phyloP scores from a whole-genome alignment of 169 alveolate genomes.

The Blepharisma undulans region DNA sequence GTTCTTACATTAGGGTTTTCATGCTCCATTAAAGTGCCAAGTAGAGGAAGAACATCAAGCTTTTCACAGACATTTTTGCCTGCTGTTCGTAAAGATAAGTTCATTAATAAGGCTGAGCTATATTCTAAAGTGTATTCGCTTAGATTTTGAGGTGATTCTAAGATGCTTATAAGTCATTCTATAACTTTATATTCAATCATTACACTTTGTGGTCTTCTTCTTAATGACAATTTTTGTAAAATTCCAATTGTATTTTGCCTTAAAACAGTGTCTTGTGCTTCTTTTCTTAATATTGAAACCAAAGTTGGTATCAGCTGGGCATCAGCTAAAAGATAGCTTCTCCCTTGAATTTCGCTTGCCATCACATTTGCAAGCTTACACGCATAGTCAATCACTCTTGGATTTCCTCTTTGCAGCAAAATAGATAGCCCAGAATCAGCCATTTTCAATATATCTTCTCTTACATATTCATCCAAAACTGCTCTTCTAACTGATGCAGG shows the following conservation, averaged over 20 bases:
- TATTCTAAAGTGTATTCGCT: conserved; percentile 58
- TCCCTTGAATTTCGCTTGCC: conserved; percentile 55
- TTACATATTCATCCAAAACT: conserved; percentile 21
- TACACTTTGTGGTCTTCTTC: conserved; percentile 54
- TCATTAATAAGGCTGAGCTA: conserved; percentile 60
- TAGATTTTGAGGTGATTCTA: conserved; percentile 44
- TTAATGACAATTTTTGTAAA: conserved; percentile 50
- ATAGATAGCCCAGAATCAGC: background rate
- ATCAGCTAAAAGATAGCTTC: conserved; percentile 51
- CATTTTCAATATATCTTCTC: background rate
- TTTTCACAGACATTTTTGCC: conserved; percentile 61
- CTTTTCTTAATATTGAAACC: conserved; percentile 54
- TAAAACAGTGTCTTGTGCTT: conserved; percentile 50
- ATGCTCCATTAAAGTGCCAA: conserved; percentile 48
- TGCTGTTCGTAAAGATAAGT: conserved; percentile 54
- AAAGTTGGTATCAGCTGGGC: conserved; percentile 49
- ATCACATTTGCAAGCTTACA: conserved; percentile 48
- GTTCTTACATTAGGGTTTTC: conserved; percentile 53
- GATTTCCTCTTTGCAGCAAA: background rate
- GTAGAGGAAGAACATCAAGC: conserved; percentile 46
- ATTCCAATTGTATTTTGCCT: conserved; percentile 56
- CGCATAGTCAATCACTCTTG: background rate
- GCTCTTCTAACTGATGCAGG: conserved; percentile 12
- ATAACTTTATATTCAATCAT: conserved; percentile 58
- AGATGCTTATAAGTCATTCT: conserved; percentile 52